Conservation (phyloP, 2,329 filamentous ascomycete genomes). For the Penicillium digitatum region DNA sequence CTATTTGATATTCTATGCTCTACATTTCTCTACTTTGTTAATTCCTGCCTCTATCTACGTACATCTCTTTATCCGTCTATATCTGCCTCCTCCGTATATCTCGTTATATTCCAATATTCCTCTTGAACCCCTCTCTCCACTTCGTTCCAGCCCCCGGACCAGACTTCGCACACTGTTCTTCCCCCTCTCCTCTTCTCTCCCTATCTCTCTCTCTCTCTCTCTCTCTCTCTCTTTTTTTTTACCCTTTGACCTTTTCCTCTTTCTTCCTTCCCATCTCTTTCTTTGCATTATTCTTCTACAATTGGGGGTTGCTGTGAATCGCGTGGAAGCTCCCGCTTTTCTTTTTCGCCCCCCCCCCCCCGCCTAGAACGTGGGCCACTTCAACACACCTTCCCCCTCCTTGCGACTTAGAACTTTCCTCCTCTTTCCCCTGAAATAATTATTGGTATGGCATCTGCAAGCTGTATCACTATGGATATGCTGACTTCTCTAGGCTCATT, state of each 20-base stretch:
- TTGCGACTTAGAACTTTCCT: neutral
- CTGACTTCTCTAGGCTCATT: conserved; percentile 6
- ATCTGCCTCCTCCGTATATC: neutral
- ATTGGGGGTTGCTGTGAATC: conserved; percentile 9
- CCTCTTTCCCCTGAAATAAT: conserved; percentile 1
- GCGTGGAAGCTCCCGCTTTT: conserved; percentile 7
- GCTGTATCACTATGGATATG: neutral
- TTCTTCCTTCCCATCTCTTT: neutral
- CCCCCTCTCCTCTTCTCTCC: conserved; percentile 5
- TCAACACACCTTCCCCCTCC: conserved; percentile 6
- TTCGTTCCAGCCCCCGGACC: conserved; percentile 22
- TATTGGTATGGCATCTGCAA: neutral
- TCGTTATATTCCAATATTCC: neutral
- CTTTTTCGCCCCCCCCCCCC: conserved; percentile 4
- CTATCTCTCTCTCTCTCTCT: neutral
- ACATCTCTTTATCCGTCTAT: no score
- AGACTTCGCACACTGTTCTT: conserved; percentile 17
- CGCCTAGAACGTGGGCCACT: conserved; percentile 17
- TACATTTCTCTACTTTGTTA: neutral
- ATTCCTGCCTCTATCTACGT: neutral
- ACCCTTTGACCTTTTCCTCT: neutral
- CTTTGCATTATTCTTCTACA: neutral
- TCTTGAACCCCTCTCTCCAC: conserved; percentile 11
- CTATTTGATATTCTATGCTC: neutral
- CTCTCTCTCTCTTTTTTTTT: neutral